Evolutionary conservation across 2,329 filamentous ascomycete genomes (phyloP).

Genomic region (Pyrenophora seminiperda): DNA sequence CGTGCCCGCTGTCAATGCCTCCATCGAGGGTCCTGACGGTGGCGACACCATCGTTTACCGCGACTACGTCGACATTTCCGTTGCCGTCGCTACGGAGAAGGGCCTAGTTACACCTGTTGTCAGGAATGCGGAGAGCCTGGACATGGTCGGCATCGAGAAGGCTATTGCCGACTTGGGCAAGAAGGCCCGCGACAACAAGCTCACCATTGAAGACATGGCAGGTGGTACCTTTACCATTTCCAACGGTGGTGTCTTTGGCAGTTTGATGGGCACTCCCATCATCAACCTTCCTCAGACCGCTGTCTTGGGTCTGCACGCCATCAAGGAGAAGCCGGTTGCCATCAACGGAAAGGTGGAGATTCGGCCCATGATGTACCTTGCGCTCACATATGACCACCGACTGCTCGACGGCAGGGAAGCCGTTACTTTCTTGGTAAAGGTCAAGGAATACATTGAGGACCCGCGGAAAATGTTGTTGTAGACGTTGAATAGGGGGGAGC

Average conservation of each 20-base stretch:
- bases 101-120: constrained; percentile 96
- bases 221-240: constrained; percentile 98
- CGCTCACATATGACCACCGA: constrained; percentile 96
- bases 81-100: constrained; percentile 96
- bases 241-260: constrained; percentile 96
- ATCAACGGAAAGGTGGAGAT: constrained; percentile 95
- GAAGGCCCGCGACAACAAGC: constrained; percentile 95
- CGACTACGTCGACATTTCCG: constrained; percentile 97
- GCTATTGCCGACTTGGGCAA: constrained; percentile 91
- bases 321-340: constrained; percentile 90
- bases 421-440: constrained; percentile 92
- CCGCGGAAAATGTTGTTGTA: constrained; percentile 83
- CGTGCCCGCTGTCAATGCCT: constrained; percentile 92
- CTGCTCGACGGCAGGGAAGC: constrained; percentile 94
- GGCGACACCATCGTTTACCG: constrained; percentile 98
- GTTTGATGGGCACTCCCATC: constrained; percentile 95
- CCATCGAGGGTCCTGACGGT: constrained; percentile 91
- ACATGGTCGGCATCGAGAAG: constrained; percentile 87
- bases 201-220: constrained; percentile 99
- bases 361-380: constrained; percentile 99
- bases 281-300: constrained; percentile 95
- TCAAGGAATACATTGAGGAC: constrained; percentile 98
- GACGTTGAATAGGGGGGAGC: not conserved
- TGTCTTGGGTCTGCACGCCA: constrained; percentile 90
- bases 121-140: constrained; percentile 86